These are phyloP conservation scores for Hypsizygus ulmarius DNA, from an alignment of 1,284 basidiomycete genomes.

Conservation along the genomic window DNA sequence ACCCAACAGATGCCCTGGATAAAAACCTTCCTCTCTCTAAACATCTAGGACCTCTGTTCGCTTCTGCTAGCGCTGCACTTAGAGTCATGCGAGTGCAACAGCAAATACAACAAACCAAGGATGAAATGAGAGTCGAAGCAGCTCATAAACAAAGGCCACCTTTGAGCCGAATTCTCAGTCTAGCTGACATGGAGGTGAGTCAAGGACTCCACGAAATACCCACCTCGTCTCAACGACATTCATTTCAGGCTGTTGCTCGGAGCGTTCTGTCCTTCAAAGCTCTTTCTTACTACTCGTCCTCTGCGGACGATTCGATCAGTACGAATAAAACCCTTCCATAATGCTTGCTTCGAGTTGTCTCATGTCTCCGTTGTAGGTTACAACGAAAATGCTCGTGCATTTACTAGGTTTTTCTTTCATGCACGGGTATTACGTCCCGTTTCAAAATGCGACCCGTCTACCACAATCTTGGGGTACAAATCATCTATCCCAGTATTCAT, in stretches of 20 bases:
- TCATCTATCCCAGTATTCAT: conserved; percentile 85
- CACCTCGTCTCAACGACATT: neutral
- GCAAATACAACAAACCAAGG: conserved; percentile 55
- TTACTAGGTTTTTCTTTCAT: conserved; percentile 79
- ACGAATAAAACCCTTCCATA: conserved; percentile 25
- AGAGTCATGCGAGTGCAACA: conserved; percentile 39
- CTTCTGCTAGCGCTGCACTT: conserved; percentile 47
- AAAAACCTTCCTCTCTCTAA: conserved; percentile 65
- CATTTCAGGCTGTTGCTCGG: conserved; percentile 53
- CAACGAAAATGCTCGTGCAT: conserved; percentile 69
- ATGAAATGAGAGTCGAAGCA: conserved; percentile 66
- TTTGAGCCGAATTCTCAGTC: conserved; percentile 64
- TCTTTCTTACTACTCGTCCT: conserved; percentile 79
- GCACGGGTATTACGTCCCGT: conserved; percentile 78
- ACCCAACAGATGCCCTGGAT: conserved; percentile 68
- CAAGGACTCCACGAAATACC: neutral
- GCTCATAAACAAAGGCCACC: conserved; percentile 63
- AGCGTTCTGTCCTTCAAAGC: conserved; percentile 71
- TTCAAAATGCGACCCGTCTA: conserved; percentile 68
- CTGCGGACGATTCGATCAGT: conserved; percentile 82
- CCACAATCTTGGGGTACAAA: conserved; percentile 72
- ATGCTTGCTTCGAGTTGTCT: conserved; percentile 11
- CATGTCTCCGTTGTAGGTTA: conserved; percentile 40
- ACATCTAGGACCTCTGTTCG: conserved; percentile 70
- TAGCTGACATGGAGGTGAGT: conserved; percentile 75